Evolutionary conservation across 2,329 filamentous ascomycete species (phyloP).

Genomic region (Nannizziopsis arthrosporioides): DNA sequence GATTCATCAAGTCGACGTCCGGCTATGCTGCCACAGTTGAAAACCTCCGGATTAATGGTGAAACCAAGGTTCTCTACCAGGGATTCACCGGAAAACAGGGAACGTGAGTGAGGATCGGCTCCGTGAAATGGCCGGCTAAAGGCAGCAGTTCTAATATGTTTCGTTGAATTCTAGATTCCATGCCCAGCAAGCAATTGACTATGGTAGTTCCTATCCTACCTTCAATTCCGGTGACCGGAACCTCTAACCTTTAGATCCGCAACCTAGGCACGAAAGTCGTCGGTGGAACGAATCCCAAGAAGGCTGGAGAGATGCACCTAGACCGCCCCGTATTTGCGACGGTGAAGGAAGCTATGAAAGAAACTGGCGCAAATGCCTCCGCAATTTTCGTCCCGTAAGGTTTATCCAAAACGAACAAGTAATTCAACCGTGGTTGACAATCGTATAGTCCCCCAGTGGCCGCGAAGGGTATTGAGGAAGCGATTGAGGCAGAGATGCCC

Average conservation of each 20-base stretch:
- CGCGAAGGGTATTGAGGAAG: conserved; percentile 92
- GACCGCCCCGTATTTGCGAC: conserved; percentile 85
- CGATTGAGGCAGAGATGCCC: conserved; percentile 81
- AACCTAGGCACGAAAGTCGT: conserved; percentile 81
- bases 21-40: conserved; percentile 61
- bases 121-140: not conserved
- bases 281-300: conserved; percentile 97
- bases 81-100: conserved; percentile 96
- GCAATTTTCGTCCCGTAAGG: conserved; percentile 91
- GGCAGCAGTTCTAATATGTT: conserved; percentile 18
- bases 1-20: conserved; percentile 60
- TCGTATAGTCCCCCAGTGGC: conserved; percentile 68
- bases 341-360: conserved; percentile 76
- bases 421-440: not conserved
- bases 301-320: conserved; percentile 82
- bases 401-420: not conserved
- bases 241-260: not conserved
- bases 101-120: conserved; percentile 51
- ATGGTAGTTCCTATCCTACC: conserved; percentile 51
- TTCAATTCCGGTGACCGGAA: conserved; percentile 12
- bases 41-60: conserved; percentile 83
- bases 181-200: conserved; percentile 93
- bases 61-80: conserved; percentile 94
- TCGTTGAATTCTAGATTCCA: conserved; percentile 60
- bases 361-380: conserved; percentile 80